phyloP scores from a whole-genome alignment of 495 filamentous ascomycete species.

The Penicillium coprophilum region DNA sequence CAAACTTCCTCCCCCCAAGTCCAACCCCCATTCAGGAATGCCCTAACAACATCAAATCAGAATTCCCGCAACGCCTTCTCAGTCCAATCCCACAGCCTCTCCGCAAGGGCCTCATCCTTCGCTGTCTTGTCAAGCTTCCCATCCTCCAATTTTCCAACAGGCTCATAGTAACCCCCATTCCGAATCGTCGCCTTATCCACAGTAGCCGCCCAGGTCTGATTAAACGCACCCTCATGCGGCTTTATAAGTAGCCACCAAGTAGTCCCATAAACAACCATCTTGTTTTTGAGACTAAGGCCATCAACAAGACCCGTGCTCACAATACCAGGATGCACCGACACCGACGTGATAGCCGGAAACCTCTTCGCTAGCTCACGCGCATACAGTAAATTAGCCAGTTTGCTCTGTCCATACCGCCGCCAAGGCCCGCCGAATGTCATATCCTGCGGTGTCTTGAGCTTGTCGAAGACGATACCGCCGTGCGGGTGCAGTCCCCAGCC shows the following conservation, averaged over 20 bases:
- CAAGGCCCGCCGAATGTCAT: constrained; percentile 26
- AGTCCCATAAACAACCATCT: constrained; percentile 13
- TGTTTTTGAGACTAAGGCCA: constrained; percentile 16
- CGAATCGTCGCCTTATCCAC: constrained; percentile 25
- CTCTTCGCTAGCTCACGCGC: constrained; percentile 52
- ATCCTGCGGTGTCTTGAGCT: constrained; percentile 19
- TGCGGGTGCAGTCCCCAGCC: constrained; percentile 38
- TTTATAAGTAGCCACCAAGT: constrained; percentile 17
- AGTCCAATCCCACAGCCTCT: constrained; percentile 58
- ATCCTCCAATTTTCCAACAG: constrained; percentile 38
- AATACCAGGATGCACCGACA: constrained; percentile 48
- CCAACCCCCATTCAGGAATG: too few species aligned
- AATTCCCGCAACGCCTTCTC: constrained; percentile 19
- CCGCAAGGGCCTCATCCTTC: constrained; percentile 45
- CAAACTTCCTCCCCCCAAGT: too few species aligned
- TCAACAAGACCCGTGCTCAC: constrained; percentile 36
- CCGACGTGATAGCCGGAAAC: constrained; percentile 44
- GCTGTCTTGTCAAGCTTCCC: constrained; percentile 21
- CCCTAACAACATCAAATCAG: constrained; percentile 1
- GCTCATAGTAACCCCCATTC: constrained; percentile 51
- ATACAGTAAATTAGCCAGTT: constrained; percentile 68
- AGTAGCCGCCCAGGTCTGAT: constrained; percentile 57
- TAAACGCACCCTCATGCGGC: constrained; percentile 44
- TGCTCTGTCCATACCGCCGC: constrained; percentile 60
- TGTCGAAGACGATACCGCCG: constrained; percentile 49